Conservation (phyloP, 2,329 filamentous ascomycete species). For the Pseudogymnoascus sp. region DNA sequence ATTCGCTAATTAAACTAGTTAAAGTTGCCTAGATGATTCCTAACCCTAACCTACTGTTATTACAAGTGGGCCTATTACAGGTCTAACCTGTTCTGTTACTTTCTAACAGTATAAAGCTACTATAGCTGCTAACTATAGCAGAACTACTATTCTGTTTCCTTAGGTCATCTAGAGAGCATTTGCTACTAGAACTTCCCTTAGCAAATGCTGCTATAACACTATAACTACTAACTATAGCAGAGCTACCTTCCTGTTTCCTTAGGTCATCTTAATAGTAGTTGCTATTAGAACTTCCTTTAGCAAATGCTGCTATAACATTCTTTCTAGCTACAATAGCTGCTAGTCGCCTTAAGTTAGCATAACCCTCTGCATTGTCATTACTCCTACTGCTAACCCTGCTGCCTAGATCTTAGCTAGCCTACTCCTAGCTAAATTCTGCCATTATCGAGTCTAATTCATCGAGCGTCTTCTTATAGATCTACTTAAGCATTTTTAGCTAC, state of each 20-base stretch:
- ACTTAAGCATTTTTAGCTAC: background rate
- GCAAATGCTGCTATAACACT: background rate
- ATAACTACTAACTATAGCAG: background rate
- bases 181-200: background rate
- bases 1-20: no score
- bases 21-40: no score
- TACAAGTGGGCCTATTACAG: no score
- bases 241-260: background rate
- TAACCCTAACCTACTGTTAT: no score
- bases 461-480: background rate
- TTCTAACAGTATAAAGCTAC: background rate
- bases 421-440: background rate
- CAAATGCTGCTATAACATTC: background rate
- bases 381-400: background rate
- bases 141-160: no score
- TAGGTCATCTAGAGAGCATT: no score
- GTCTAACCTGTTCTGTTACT: no score
- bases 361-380: background rate
- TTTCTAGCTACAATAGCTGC: background rate
- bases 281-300: background rate
- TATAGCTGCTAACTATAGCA: background rate
- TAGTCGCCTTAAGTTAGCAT: background rate
- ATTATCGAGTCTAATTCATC: background rate
- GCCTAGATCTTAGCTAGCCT: background rate
- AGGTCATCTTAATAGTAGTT: background rate